phyloP scores from a whole-genome alignment of 1,284 basidiomycete species.

The Cerioporus squamosus region DNA sequence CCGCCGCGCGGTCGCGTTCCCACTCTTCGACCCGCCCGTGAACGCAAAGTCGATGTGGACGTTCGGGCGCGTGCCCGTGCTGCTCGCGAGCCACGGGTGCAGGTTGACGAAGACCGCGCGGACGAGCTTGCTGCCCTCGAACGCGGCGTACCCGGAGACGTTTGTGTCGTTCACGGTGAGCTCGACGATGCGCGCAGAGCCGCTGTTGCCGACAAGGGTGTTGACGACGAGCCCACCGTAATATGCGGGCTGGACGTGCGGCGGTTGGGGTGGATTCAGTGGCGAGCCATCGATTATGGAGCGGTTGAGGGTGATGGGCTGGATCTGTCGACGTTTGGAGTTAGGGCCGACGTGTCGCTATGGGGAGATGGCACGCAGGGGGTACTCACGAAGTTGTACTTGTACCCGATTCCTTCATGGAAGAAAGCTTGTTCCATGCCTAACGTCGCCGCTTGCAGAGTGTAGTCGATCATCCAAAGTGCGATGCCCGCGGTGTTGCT shows the following conservation, averaged over 20 bases:
- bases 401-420: slow-evolving; percentile 49
- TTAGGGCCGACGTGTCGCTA: not conserved
- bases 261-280: slow-evolving; percentile 48
- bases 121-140: slow-evolving; percentile 47
- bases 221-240: slow-evolving; percentile 59
- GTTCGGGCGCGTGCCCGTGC: slow-evolving; percentile 37
- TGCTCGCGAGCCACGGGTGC: slow-evolving; percentile 50
- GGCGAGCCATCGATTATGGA: slow-evolving; percentile 55
- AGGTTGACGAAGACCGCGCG: slow-evolving; percentile 64
- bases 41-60: slow-evolving; percentile 51
- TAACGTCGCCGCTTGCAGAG: slow-evolving; percentile 48
- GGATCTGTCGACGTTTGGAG: slow-evolving; percentile 42
- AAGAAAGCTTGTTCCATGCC: slow-evolving; percentile 44
- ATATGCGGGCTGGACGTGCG: slow-evolving; percentile 66
- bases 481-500: slow-evolving; percentile 74
- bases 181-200: slow-evolving; percentile 52
- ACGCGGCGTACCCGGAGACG: slow-evolving; percentile 68
- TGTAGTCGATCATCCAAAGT: slow-evolving; percentile 71
- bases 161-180: slow-evolving; percentile 52
- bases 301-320: slow-evolving; percentile 55
- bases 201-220: slow-evolving; percentile 45
- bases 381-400: slow-evolving; percentile 45
- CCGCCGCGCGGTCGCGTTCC: slow-evolving; percentile 12
- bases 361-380: not conserved
- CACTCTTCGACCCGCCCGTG: slow-evolving; percentile 12